phyloP scores from a whole-genome alignment of 352 stramenopile genomes.

The Blastocystis sp. region DNA sequence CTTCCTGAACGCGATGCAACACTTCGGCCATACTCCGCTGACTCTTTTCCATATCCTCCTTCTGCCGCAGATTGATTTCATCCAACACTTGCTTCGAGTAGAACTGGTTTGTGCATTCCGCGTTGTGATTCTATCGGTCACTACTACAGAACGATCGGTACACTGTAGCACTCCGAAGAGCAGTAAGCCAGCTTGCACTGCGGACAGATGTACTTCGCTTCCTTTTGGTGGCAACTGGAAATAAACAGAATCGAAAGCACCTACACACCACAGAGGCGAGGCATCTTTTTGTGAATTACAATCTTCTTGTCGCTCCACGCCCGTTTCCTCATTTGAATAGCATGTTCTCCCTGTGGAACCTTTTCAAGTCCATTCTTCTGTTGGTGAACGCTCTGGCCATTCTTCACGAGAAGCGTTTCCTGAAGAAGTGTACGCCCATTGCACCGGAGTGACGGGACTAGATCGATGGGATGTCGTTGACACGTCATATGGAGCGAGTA shows the following conservation, averaged over 20 bases:
- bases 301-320: too few relatives aligned
- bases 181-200: conserved; percentile 48
- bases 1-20: background rate
- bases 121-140: conserved; percentile 52
- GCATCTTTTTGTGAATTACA: background rate
- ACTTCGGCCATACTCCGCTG: background rate
- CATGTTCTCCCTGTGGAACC: conserved; percentile 76
- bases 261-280: conserved; percentile 30
- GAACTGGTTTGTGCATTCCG: conserved; percentile 44
- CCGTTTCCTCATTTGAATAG: background rate
- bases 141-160: background rate
- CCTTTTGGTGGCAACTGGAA: conserved; percentile 5
- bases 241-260: background rate
- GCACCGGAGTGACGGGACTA: conserved; percentile 56
- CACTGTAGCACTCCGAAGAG: conserved; percentile 32
- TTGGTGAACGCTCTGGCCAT: conserved; percentile 75
- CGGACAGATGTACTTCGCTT: conserved; percentile 50
- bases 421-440: conserved; percentile 67
- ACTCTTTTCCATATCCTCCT: conserved; percentile 50
- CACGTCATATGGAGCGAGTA: conserved; percentile 68
- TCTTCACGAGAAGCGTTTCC: conserved; percentile 74
- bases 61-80: conserved; percentile 31
- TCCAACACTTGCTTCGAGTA: conserved; percentile 41
- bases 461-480: conserved; percentile 74
- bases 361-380: conserved; percentile 73